phyloP scores from a whole-genome alignment of 306 rosid genomes.

The Lathyrus oleraceus region DNA sequence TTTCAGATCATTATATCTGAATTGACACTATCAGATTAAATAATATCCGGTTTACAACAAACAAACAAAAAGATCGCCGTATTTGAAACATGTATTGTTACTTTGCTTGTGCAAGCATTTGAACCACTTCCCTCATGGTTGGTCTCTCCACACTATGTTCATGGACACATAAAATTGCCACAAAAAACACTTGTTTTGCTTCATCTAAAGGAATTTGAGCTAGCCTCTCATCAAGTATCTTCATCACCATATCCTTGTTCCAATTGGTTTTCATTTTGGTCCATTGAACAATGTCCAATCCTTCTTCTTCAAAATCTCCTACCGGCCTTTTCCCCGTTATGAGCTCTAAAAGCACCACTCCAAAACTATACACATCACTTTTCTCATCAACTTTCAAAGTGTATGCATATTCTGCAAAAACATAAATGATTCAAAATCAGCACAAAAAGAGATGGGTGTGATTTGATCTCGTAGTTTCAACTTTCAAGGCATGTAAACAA shows the following conservation, averaged over 20 bases:
- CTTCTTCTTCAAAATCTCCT: conserved; percentile 71
- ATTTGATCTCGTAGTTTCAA: conserved; percentile 45
- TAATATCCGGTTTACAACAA: neutral
- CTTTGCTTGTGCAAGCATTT: conserved; percentile 71
- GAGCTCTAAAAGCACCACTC: conserved; percentile 75
- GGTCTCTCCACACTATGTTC: conserved; percentile 77
- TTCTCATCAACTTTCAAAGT: conserved; percentile 77
- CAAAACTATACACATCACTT: conserved; percentile 73
- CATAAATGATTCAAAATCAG: conserved; percentile 2
- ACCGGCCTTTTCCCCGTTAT: conserved; percentile 67
- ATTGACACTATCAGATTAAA: neutral
- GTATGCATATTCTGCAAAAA: conserved; percentile 71
- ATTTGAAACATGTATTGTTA: conserved; percentile 53
- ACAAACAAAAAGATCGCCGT: neutral
- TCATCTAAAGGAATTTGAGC: conserved; percentile 49
- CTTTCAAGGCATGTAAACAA: conserved; percentile 59
- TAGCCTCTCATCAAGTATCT: conserved; percentile 58
- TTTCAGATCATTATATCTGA: conserved; percentile 33
- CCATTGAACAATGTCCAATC: conserved; percentile 78
- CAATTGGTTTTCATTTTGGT: conserved; percentile 53
- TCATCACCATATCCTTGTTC: conserved; percentile 55
- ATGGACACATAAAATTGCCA: conserved; percentile 67
- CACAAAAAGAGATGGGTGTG: conserved; percentile 39
- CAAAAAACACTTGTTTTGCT: conserved; percentile 68
- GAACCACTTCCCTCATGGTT: conserved; percentile 82